phyloP scores from a whole-genome alignment of 345 rosid species.

The Salix arbutifolia region DNA sequence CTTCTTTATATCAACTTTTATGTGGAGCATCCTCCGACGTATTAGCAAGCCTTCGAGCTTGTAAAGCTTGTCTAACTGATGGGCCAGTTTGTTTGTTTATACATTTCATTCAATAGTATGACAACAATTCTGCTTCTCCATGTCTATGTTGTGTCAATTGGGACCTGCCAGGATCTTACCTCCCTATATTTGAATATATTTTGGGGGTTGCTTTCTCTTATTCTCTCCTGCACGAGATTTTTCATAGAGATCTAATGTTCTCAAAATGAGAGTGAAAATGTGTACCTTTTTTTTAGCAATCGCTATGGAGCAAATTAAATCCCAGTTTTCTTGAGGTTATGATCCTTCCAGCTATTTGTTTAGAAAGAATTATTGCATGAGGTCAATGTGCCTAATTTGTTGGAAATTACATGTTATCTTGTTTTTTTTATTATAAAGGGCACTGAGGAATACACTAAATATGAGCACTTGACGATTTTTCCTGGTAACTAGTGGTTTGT shows the following conservation, averaged over 20 bases:
- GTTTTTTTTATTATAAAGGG: not conserved
- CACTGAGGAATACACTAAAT: no score
- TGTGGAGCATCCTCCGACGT: conserved; percentile 77
- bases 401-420: not conserved
- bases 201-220: not conserved
- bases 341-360: not conserved
- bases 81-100: not conserved
- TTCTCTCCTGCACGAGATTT: not conserved
- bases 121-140: not conserved
- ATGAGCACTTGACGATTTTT: no score
- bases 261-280: not conserved
- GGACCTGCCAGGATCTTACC: not conserved
- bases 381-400: not conserved
- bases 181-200: not conserved
- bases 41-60: conserved; percentile 50
- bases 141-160: not conserved
- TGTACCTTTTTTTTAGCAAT: not conserved
- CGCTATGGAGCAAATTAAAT: not conserved
- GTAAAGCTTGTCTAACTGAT: conserved; percentile 35
- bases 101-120: no score
- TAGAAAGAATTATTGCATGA: no score
- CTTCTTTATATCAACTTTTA: conserved; percentile 65
- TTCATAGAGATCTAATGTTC: not conserved
- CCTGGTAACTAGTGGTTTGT: no score
- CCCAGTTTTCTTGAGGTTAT: not conserved